Base-by-base conservation (phyloP, 805 yeast species). In the Starmerella apicola region DNA sequence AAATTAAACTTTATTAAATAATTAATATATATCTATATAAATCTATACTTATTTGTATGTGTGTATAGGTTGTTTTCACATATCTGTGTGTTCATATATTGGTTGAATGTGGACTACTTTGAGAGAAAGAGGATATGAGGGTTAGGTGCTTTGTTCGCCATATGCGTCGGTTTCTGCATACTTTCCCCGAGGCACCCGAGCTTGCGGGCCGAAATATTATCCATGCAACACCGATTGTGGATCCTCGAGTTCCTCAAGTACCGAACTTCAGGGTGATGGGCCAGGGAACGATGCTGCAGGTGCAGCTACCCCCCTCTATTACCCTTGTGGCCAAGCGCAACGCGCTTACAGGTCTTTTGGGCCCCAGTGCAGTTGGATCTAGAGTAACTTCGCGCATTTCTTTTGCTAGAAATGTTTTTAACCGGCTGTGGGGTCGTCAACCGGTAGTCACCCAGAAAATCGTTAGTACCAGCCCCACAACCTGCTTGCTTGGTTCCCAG, bases 281-380 rank as follows among this genome's bases (percentile, higher is more conserved):
- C 83, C 96, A 97, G 82, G 59, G 80, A 81, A 55, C 81, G 77
- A 64, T 91, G 84, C 66, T 91, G 94, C 55, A 91, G 67, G 61
- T 88, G 81, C 64, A 84, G 67, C 51, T 91, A 66, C 97, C 54
- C 27, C 43, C 55, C 21, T 43, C 50, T 18, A 37, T 41, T 10
- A 47, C 41, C 34, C 39, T 52, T 5, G 28, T 25, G 5, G 51
- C 53, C 9, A 43, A 41, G 22, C 44, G 54, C 16, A 44, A 46
- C 30, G 34, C 43, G 13, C 47, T 51, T 15, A 32, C 47, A 4
- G 55, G 51, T 19, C 39, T 50, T 6, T 34, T 51, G 18, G 51
- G 50, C 22, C 22, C 42, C n/a, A 42, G 25, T 9, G 27, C 44
- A 20, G 15, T 32, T 17, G 33, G 38, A 10, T 27, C 41, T n/a